These are phyloP conservation scores for Tolypocladium sp. DNA, from an alignment of 2,329 filamentous ascomycete species.

Conservation along the genomic window DNA sequence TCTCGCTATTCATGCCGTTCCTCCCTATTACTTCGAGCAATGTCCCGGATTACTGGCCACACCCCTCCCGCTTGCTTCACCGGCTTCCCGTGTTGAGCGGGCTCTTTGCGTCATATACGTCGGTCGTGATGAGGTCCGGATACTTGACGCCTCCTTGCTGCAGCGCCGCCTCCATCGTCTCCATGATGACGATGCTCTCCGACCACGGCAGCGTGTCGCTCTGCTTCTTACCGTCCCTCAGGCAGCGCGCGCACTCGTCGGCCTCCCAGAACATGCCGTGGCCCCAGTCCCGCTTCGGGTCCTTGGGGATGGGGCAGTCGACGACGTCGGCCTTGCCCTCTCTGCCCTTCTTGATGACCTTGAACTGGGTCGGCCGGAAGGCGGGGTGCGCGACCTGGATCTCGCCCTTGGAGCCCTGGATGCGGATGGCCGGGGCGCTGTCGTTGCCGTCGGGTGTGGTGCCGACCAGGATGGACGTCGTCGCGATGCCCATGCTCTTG, in stretches of 20 bases:
- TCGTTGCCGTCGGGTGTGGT: constrained; percentile 53
- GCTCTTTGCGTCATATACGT: constrained; percentile 50
- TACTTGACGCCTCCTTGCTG: constrained; percentile 44
- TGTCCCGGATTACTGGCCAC: too few relatives aligned
- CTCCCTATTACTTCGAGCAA: too few relatives aligned
- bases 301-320: constrained; percentile 43
- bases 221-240: constrained; percentile 70
- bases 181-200: constrained; percentile 82
- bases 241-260: constrained; percentile 65
- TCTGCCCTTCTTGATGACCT: constrained; percentile 46
- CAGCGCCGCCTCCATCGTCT: constrained; percentile 50
- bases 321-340: constrained; percentile 39
- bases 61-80: constrained; percentile 7
- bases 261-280: constrained; percentile 89
- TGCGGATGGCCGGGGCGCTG: constrained; percentile 60
- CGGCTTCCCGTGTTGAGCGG: constrained; percentile 49
- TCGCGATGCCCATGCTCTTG: constrained; percentile 63
- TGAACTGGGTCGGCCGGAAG: constrained; percentile 58
- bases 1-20: too few relatives aligned
- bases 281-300: constrained; percentile 43
- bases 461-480: constrained; percentile 53
- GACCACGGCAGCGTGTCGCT: constrained; percentile 60
- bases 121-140: constrained; percentile 46
- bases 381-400: constrained; percentile 70
- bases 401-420: constrained; percentile 74